Evolutionary conservation across 2,329 filamentous ascomycete species (phyloP), one percentile per base, ranked within the genome.

Genomic region (Phyllosticta citribraziliensis): DNA sequence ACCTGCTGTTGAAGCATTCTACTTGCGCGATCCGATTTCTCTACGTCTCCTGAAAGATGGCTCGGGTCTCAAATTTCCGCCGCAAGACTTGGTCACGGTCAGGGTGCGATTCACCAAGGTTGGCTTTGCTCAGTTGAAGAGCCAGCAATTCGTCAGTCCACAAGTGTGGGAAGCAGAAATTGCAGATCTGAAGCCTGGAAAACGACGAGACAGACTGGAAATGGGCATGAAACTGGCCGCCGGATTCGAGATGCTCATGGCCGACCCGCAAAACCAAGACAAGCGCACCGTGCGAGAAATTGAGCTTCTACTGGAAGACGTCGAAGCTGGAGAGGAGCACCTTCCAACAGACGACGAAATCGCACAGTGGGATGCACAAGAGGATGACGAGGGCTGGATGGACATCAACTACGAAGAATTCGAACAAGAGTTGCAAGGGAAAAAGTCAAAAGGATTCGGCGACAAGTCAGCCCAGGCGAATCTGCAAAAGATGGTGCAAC

Each of bases 381-480:
- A 93, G 56, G 93, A 97, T 63, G 85, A 91, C 67, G 94, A 97
- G 67, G 81, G 83, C 22, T 99, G 94, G 94, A 79, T 99, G 65
- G 87, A 97, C 67, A 95, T 99, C 62, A 86, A 92, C 69, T 97
- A 91, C 66, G 82, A 88, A 19, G 91, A 97, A 64, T 91, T 99
- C 61, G 92, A 97, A 68, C 80, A 82, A 27, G 91, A 97, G 70
- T 76, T 99, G 1, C 78, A 79, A 60, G 83, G 83, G 64, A 69
- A 53, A 64, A 73, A 72, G 57, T 70, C 68, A 2, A 40, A 64
- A 24, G 25, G 56, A 14, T 58, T 57, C n/a, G 88, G 87, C 1
- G 85, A 91, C 70, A 77, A 82, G 4, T 79, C 79, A 24, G 83
- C 86, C 0, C 86, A 92, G 68, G 84, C 85, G 4, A 88, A 96